A percentile compares a stretch with the other conserved stretches of the same genome.
Evolutionary conservation across 148 eudicot species (phyloP).

Genomic region (Camellia granthamiana): DNA sequence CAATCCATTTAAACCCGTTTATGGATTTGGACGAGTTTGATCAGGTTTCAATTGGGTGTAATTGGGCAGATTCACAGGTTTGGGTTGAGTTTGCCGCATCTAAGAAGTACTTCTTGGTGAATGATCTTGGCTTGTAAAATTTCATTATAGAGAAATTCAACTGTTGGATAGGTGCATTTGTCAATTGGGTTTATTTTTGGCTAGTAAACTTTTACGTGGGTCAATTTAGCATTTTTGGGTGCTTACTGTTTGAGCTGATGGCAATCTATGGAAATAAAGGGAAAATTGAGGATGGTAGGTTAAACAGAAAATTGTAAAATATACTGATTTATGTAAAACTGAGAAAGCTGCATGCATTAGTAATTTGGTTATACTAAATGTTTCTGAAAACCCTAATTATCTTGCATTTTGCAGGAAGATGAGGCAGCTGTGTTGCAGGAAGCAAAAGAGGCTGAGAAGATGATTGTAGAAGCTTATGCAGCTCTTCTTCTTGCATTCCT

Average conservation of each 20-base stretch:
- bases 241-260: neutral
- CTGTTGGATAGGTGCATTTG: neutral
- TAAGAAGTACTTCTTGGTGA: neutral
- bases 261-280: neutral
- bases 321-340: neutral
- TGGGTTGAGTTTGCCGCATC: too few relatives aligned
- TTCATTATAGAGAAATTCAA: neutral
- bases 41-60: too few relatives aligned
- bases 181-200: neutral
- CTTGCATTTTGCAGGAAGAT: constrained; percentile 53
- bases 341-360: neutral
- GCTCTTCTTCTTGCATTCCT: constrained; percentile 94
- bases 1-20: too few relatives aligned
- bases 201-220: neutral
- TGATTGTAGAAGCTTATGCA: constrained; percentile 93
- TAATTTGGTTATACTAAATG: neutral
- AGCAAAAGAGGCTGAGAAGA: constrained; percentile 98
- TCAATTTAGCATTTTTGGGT: neutral
- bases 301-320: too few relatives aligned
- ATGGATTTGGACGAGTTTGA: too few relatives aligned
- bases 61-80: too few relatives aligned
- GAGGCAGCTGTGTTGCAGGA: constrained; percentile 72
- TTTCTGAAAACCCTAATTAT: constrained; percentile 11
- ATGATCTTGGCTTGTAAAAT: neutral
- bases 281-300: neutral